Evolutionary conservation across 306 rosid species (phyloP).

Genomic region (Cucurbita argyrosperma): DNA sequence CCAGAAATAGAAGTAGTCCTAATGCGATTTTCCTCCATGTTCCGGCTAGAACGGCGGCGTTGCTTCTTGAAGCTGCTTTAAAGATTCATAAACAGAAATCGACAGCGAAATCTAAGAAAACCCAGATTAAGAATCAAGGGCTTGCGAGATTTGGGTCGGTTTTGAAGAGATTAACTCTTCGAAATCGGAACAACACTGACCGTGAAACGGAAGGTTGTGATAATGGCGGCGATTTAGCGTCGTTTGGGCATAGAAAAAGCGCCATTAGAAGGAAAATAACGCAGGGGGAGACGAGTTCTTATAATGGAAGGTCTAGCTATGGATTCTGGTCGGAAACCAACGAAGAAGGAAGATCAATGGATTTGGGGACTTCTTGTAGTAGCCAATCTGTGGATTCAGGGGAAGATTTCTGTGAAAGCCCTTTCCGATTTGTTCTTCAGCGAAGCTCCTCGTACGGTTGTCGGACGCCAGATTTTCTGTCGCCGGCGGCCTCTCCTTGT

Average conservation of each 20-base stretch:
- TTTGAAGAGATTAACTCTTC: conserved; percentile 31
- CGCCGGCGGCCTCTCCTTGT: conserved; percentile 48
- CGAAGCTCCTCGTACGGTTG: conserved; percentile 28
- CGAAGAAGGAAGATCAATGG: conserved; percentile 5
- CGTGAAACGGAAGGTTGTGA: conserved; percentile 10
- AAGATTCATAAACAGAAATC: conserved; percentile 55
- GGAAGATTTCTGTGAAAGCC: conserved; percentile 39
- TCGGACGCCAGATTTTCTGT: conserved; percentile 54
- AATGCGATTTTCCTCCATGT: conserved; percentile 54
- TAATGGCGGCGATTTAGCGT: conserved; percentile 18
- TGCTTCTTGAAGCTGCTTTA: conserved; percentile 73
- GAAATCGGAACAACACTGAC: conserved; percentile 19
- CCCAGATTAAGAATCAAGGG: conserved; percentile 17
- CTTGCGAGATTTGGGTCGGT: conserved; percentile 55
- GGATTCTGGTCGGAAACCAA: conserved; percentile 10
- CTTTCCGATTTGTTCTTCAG: conserved; percentile 55
- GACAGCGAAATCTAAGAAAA: conserved; percentile 15
- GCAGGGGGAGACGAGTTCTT: background rate
- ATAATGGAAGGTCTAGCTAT: conserved; percentile 9
- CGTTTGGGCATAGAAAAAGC: conserved; percentile 12
- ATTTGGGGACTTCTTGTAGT: conserved; percentile 9
- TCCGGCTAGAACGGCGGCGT: conserved; percentile 55
- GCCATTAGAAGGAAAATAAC: background rate
- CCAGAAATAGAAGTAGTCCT: conserved; percentile 24
- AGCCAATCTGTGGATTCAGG: conserved; percentile 6